These are phyloP conservation scores for Cyathus striatus DNA, from an alignment of 768 basidiomycete genomes.

Conservation along the genomic window DNA sequence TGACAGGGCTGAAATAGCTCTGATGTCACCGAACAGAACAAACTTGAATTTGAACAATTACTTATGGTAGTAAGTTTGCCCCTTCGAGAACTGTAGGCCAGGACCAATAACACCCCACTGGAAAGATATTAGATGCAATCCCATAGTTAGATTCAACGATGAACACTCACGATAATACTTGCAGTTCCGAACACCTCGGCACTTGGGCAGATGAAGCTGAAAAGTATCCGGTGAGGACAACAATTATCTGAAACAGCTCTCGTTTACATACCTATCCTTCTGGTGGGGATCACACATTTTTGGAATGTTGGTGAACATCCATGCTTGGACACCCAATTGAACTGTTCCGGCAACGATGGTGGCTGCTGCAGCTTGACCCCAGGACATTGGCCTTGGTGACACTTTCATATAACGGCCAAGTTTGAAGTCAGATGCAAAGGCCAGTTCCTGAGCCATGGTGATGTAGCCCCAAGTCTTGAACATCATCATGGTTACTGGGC, in stretches of 20 bases:
- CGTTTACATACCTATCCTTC: constrained; percentile 33
- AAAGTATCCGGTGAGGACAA: too few species aligned
- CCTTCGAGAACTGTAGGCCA: constrained; percentile 44
- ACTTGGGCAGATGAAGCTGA: constrained; percentile 44
- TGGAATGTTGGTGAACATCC: constrained; percentile 58
- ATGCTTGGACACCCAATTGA: constrained; percentile 58
- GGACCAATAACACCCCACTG: constrained; percentile 61
- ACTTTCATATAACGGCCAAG: constrained; percentile 73
- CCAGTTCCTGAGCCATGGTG: constrained; percentile 53
- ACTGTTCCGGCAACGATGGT: constrained; percentile 56
- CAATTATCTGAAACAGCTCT: too few species aligned
- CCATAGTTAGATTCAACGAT: too few species aligned
- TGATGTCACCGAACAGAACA: background rate
- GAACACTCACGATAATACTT: constrained; percentile 48
- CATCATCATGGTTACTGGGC: constrained; percentile 66
- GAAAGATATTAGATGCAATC: background rate
- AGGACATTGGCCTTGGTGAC: constrained; percentile 56
- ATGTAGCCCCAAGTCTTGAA: constrained; percentile 63
- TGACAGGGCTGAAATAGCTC: constrained; percentile 36
- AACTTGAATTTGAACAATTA: background rate
- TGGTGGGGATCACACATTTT: constrained; percentile 40
- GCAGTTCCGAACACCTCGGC: constrained; percentile 51
- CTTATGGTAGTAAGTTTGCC: constrained; percentile 50
- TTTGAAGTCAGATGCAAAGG: constrained; percentile 61
- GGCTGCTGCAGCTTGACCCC: constrained; percentile 42